Evolutionary conservation across 805 yeast species (phyloP), one percentile per base, ranked within the genome.

Genomic region (Priceomyces melissophilus): DNA sequence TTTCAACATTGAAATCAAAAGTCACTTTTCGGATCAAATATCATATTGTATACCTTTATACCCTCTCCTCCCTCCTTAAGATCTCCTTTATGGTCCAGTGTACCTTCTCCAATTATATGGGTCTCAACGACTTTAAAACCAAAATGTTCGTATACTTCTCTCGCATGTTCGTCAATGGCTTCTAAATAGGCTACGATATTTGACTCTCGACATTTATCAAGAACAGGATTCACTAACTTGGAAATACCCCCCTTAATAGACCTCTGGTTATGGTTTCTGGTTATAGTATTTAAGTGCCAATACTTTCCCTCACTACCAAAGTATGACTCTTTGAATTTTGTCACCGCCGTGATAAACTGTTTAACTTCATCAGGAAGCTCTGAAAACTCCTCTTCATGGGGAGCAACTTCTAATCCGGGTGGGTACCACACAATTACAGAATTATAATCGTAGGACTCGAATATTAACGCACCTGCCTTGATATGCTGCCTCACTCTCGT

Each of bases 341-440:
- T 10, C 29, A 36, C 11, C 6, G 12, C 32, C 3, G 10, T 12
- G 14, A 15, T n/a, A 16, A 3, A 36, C 7, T 31, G 17, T 10
- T 35, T 17, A 2, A 25, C 26, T 11, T 23, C 29, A 10, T 38
- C 30, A 12, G 35, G 10, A n/a, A 10, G 17, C n/a, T 16, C 28
- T 4, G 25, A 11, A 4, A 16, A 14, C 13, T 25, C 38, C 3
- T 12, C 20, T 13, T n/a, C 15, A 10, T 13, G 12, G 10, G 32
- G 20, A 7, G 29, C 38, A 4, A 16, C 29, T 17, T 33, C 37
- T 4, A 34, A 20, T 3, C 42, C 44, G 12, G 47, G 47, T 12
- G 42, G 38, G 15, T 38, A 44, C 47, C 47, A 44, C 10, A 41
- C 29, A 3, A 42, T 45, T 3, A 44, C 38, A n/a, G 47, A 42